Percentiles rank a stretch among this genome's conserved stretches.
Conservation (phyloP, 805 yeast species). For the Helenozyma rhizophorensis region DNA sequence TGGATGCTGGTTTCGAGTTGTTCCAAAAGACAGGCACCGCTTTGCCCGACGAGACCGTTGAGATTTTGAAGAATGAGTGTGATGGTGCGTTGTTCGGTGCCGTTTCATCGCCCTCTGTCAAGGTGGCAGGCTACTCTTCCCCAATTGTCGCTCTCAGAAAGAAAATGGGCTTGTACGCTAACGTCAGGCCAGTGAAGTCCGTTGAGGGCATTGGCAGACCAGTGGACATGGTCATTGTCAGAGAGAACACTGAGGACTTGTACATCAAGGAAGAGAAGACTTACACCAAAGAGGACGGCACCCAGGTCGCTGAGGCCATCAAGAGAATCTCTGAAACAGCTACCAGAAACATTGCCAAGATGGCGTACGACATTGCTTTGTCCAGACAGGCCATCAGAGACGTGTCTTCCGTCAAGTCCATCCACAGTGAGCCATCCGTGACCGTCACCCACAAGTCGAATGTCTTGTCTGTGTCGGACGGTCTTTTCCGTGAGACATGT, state of each 20-base stretch:
- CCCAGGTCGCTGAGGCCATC: slow-evolving; percentile 93
- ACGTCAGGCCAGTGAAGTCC: slow-evolving; percentile 95
- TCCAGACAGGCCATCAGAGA: slow-evolving; percentile 82
- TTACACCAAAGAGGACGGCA: slow-evolving; percentile 72
- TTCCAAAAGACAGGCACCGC: slow-evolving; percentile 96
- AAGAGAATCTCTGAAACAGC: slow-evolving; percentile 93
- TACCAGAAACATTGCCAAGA: slow-evolving; percentile 77
- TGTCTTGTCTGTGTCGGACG: slow-evolving; percentile 88
- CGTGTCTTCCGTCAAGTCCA: slow-evolving; percentile 37
- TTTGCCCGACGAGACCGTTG: slow-evolving; percentile 88
- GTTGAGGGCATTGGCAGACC: slow-evolving; percentile 83
- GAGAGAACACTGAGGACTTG: slow-evolving; percentile 97
- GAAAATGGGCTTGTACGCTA: slow-evolving; percentile 90
- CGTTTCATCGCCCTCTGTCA: slow-evolving; percentile 89
- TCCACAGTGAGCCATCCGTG: slow-evolving; percentile 53
- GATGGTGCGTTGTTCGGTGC: slow-evolving; percentile 99
- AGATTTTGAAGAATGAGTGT: slow-evolving; percentile 69
- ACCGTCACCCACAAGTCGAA: slow-evolving; percentile 97
- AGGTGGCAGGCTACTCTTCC: slow-evolving; percentile 95
- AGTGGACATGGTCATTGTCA: slow-evolving; percentile 95
- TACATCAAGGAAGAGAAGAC: slow-evolving; percentile 90
- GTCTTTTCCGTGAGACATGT: slow-evolving; percentile 89
- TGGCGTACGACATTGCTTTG: slow-evolving; percentile 89
- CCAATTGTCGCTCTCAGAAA: slow-evolving; percentile 99
- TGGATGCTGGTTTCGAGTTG: slow-evolving; percentile 92